Evolutionary conservation across 1,139 yeast genomes (phyloP), one percentile per base, ranked within the genome.

Genomic region (Kurtzmaniella quercitrusa): DNA sequence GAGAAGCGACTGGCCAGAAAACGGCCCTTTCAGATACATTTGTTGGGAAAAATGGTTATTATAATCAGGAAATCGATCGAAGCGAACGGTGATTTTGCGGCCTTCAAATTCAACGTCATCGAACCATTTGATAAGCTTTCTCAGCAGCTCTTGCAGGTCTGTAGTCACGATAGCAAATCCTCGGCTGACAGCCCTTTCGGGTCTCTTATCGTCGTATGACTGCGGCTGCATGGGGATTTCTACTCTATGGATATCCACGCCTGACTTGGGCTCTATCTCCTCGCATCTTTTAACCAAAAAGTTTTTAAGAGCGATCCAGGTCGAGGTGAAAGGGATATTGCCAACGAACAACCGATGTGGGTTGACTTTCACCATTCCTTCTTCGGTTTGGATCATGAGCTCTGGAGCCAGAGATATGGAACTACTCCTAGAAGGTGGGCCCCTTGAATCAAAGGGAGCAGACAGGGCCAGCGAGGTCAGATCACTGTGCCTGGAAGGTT

Each of bases 141-240:
- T 70, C 11, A 86, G 81, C n/a, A 75, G 76, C 23, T 65, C 67
- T 40, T 63, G 64, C 43, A 74, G 60, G 11, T 68, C 70, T 24
- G 83, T 81, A 9, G 77, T 70, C 1, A 82, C 86, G 31, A 83
- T 77, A 1, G 88, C 90, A 63, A 79, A 82, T 3, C 91, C 90
- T 52, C 81, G 73, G 45, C 73, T 63, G 48, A 56, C 58, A 19
- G 76, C 76, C 39, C 65, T 66, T 33, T 41, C 34, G 18, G 34
- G n/a, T 14, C 24, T 18, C 42, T 34, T 36, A 5, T 36, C 38
- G 21, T 36, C 38, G 16, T 7, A 36, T 3, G 38, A 19, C 21
- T 25, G 48, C 15, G 52, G 54, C 46, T 72, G 77, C 53, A 66
- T 66, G 17, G 85, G 83, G 16, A 82, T 77, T 50, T 81, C 85